Evolutionary conservation across 345 rosid genomes (phyloP), one percentile per base, ranked within the genome.

Genomic region (Boechera divaricarpa): DNA sequence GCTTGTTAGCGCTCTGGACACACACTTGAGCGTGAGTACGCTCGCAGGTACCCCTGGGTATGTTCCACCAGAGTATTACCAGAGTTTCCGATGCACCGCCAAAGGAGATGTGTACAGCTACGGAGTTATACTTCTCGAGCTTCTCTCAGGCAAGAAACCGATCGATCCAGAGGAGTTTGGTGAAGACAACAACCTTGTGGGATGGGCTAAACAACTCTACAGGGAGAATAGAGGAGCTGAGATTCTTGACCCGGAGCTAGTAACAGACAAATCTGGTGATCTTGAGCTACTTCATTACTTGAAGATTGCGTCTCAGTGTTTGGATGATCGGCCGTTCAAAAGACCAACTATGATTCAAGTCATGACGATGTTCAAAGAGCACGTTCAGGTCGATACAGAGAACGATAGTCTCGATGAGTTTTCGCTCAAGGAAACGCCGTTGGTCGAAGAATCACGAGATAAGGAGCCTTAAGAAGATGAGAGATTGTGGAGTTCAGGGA

Each of bases 31-130:
- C 57, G 98, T 94, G 52, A 92, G 98, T 84, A 92, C 98, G 4
- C 82, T 94, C 42, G 98, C 97, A 0, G 98, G 98, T 56, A 94
- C 98, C 0, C 98, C 98, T 0, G 98, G 98, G 5, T 94, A 94
- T 69, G 98, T 94, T 26, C 98, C 98, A 63, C 98, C 98, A 0
- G 98, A 94, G 66, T 92, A 94, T 80, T 94, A 90, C 84, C 98
- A 94, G 73, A 89, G 97, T 85, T 92, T 90, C 74, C 76, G 88
- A 67, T 92, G 98, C 72, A 84, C 97, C 8, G 87, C 93, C 1
- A 88, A 76, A 81, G 98, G 98, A 5, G 98, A 94, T 63, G 98
- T 94, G 13, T 94, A 92, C 75, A 94, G 98, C 77, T 94, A 85
- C 3, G 98, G 98, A 0, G 98, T 94, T 4, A 96, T 94, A 42